Percentiles rank a stretch among this genome's conserved stretches.
These are phyloP conservation scores for Colletotrichum gloeosporioides DNA, from an alignment of 2,329 filamentous ascomycete species.

Conservation along the genomic window DNA sequence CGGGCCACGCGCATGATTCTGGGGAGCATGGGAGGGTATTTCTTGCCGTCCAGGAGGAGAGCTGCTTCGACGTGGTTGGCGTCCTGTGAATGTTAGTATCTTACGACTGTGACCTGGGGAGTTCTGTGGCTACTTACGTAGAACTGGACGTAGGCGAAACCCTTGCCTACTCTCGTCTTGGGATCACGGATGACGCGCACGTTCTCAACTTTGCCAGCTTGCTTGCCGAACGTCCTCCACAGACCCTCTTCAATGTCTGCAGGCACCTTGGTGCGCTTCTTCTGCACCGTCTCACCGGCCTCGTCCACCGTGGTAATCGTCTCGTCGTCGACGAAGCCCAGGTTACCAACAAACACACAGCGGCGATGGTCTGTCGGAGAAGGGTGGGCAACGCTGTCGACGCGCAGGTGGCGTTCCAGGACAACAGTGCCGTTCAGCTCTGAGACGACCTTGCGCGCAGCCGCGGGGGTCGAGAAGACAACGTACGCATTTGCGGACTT, in stretches of 20 bases:
- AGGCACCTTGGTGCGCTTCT: constrained; percentile 76
- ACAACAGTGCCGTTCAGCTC: constrained; percentile 84
- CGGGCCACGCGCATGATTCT: constrained; percentile 84
- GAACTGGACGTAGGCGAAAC: constrained; percentile 98
- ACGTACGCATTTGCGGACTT: constrained; percentile 94
- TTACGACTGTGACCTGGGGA: neutral
- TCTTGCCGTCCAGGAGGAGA: constrained; percentile 86
- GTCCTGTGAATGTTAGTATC: constrained; percentile 55
- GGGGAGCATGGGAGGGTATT: constrained; percentile 93
- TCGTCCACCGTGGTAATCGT: constrained; percentile 69
- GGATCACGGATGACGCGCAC: constrained; percentile 91
- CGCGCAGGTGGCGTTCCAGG: constrained; percentile 86
- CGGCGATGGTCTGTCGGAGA: constrained; percentile 81
- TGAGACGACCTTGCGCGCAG: constrained; percentile 77
- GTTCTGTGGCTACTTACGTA: constrained; percentile 53
- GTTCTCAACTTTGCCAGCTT: constrained; percentile 83
- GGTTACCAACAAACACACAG: constrained; percentile 95
- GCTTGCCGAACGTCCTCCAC: constrained; percentile 78
- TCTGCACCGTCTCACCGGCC: constrained; percentile 70
- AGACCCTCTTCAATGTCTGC: constrained; percentile 92
- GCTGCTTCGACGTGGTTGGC: constrained; percentile 90
- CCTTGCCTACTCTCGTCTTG: constrained; percentile 92
- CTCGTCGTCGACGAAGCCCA: constrained; percentile 95
- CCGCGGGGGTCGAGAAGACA: constrained; percentile 79
- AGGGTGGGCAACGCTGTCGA: constrained; percentile 90